Evolutionary conservation across 78 protist species (phyloP), one percentile per base, ranked within the genome.

Genomic region (Monosiga brevicollis): DNA sequence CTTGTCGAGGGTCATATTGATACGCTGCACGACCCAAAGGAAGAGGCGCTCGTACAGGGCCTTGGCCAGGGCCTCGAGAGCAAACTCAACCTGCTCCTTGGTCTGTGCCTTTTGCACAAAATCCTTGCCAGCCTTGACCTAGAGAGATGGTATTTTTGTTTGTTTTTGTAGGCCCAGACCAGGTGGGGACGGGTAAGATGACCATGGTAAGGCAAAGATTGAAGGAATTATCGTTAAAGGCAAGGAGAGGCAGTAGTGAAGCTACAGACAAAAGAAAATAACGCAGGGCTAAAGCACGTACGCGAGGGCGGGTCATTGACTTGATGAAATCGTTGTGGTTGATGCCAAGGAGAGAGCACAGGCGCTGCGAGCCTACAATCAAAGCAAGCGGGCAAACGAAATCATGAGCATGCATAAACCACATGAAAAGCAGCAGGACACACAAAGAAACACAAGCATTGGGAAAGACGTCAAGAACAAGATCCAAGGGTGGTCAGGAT

Each of bases 31-130:
- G 49, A 96, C 90, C 93, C 92, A 91, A 36, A 80, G 73, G 93
- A 97, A 97, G 86, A 93, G 89, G 40, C 95, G 89, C 80, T 93
- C 95, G 91, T 96, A 97, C 81, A 91, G 73, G 36, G 95, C 94
- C 94, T 94, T 96, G 87, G 91, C 80, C 0, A 96, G 94, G 62
- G 99, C 96, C 35, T 95, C 95, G 43, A 95, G 62, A 25, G 91
- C 54, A 55, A 73, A 85, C 15, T 71, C 73, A 40, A 90, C 93
- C 87, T 90, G 88, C 49, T 85, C 93, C 76, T 85, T 42, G 86
- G 26, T 86, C 83, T 90, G 76, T n/a, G 86, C 84, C 78, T 86
- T 78, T 81, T 89, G 87, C 76, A 94, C 94, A 40, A 78, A 41
- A 0, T 94, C 96, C 70, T 88, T 85, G 75, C 94, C 94, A 62